Evolutionary conservation across 176 grass and related monocot species (phyloP).

Genomic region (Ananas comosus): DNA sequence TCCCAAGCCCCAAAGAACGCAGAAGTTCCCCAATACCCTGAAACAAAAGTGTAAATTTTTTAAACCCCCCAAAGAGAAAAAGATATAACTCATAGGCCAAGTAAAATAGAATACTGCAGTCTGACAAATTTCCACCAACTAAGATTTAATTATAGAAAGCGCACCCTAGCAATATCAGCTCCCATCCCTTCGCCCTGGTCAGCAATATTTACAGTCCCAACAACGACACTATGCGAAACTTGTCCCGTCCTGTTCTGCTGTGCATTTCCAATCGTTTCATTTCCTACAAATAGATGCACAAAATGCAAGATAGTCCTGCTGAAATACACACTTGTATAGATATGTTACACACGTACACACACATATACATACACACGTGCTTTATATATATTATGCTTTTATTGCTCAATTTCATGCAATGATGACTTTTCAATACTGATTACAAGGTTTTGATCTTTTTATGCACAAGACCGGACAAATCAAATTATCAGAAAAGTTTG

Average conservation of each 20-base stretch:
- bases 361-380: too few species aligned
- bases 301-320: neutral
- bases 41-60: constrained; percentile 9
- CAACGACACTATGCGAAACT: constrained; percentile 28
- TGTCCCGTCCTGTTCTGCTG: constrained; percentile 26
- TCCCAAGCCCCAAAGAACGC: constrained; percentile 49
- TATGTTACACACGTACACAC: too few species aligned
- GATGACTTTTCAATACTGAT: too few species aligned
- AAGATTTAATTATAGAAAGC: neutral
- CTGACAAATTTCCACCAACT: constrained; percentile 10
- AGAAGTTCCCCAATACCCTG: constrained; percentile 71
- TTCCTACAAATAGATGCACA: constrained; percentile 24
- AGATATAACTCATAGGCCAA: neutral
- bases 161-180: constrained; percentile 36
- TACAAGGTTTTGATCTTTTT: too few species aligned
- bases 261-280: constrained; percentile 27
- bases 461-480: too few species aligned
- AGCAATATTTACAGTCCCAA: constrained; percentile 43
- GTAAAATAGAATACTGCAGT: neutral
- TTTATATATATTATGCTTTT: too few species aligned
- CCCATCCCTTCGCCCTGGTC: constrained; percentile 45
- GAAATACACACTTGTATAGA: neutral
- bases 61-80: neutral
- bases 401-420: too few species aligned
- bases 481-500: too few species aligned